Evolutionary conservation across 768 basidiomycete genomes (phyloP), one percentile per base, ranked within the genome.

Genomic region (Lactarius sanguifluus): DNA sequence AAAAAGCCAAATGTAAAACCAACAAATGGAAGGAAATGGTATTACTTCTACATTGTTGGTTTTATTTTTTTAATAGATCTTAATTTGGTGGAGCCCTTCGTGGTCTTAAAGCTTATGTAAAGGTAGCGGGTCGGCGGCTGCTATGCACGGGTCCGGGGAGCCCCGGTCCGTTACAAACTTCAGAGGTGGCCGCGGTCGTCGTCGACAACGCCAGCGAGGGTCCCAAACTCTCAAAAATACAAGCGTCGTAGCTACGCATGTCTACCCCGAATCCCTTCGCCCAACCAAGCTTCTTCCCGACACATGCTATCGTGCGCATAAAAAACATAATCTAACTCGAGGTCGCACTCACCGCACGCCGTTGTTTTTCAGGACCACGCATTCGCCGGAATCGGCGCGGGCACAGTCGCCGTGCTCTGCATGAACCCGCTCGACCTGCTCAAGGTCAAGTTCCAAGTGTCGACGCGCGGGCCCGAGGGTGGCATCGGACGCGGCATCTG

Each of bases 351-450:
- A 41, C 28, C 40, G 3, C 12, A 47, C 15, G 32, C 7, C 34
- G 34, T 34, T 34, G 9, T 34, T 34, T 34, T 59, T 15, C 71
- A 96, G 93, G 97, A 98, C 77, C 95, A 98, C 87, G 41, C 41
- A 16, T 41, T 41, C 41, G 41, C 41, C 16, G 41, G 41, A 41
- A 41, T 18, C 41, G 90, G 92, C 60, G 96, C 97, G 47, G 97
- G 97, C 64, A 87, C 93, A 71, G 88, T 90, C 72, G 92, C 94
- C 43, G 94, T 95, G 57, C 81, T 98, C 36, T 92, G 92, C 77
- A 96, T 98, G 93, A 95, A 98, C 76, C 97, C 97, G 9, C 83
- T 99, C 41, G 97, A 99, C 78, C 84, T 98, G 15, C 82, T 99
- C 77, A 98, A 98, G 79, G 83, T 98, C 75, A 90, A 94, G 74